Percentiles rank a stretch among this genome's conserved stretches.
Conservation (phyloP, 2,329 filamentous ascomycete genomes). For the Hymenotorrendiella dingleyae region DNA sequence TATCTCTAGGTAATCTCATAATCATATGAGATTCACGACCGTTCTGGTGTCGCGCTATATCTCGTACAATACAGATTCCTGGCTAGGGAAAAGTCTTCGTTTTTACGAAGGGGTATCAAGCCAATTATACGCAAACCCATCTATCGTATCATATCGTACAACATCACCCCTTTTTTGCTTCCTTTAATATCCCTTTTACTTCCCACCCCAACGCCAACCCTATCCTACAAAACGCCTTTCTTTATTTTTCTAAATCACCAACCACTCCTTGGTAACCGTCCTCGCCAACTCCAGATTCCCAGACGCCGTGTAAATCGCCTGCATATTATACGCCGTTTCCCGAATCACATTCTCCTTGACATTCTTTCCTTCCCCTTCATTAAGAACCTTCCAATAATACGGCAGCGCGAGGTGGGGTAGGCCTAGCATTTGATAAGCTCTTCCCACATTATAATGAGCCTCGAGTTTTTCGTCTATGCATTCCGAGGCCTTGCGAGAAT, state of each 20-base stretch:
- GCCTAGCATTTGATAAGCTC: constrained; percentile 71
- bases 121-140: too few relatives aligned
- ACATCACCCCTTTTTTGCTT: too few relatives aligned
- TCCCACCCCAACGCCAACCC: not conserved
- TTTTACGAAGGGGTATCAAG: too few relatives aligned
- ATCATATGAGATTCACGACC: too few relatives aligned
- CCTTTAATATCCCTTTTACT: too few relatives aligned
- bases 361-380: constrained; percentile 30
- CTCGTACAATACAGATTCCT: too few relatives aligned
- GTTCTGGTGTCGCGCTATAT: too few relatives aligned
- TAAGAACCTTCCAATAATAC: constrained; percentile 54
- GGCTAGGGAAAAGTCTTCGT: too few relatives aligned
- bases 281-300: constrained; percentile 58
- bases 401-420: constrained; percentile 65
- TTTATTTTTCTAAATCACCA: constrained; percentile 30
- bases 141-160: too few relatives aligned
- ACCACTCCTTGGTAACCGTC: constrained; percentile 53
- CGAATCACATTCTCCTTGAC: constrained; percentile 51
- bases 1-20: too few relatives aligned
- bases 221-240: not conserved
- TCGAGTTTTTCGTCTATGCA: constrained; percentile 54
- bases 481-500: constrained; percentile 41
- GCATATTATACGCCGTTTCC: constrained; percentile 71
- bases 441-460: constrained; percentile 74
- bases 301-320: constrained; percentile 58